Percentiles rank a stretch among this genome's conserved stretches.
phyloP scores from a whole-genome alignment of 495 filamentous ascomycete species.

The Penicillium crystallinum region DNA sequence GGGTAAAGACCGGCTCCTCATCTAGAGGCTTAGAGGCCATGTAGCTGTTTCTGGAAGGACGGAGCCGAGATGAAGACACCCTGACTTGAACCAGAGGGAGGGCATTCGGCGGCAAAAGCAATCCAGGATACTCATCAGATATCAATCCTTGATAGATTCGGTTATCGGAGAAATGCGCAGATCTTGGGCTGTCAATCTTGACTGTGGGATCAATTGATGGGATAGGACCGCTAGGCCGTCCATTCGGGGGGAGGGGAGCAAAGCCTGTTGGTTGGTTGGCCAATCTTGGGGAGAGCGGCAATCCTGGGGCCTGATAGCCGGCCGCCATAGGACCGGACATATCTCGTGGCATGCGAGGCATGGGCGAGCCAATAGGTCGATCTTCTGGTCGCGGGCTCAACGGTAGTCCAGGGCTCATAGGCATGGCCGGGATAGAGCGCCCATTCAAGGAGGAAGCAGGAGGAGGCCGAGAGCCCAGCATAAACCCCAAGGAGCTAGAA shows the following conservation, averaged over 20 bases:
- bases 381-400: slow-evolving; percentile 84
- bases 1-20: slow-evolving; percentile 89
- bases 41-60: slow-evolving; percentile 80
- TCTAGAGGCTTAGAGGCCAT: slow-evolving; percentile 61
- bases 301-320: slow-evolving; percentile 46
- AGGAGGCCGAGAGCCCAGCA: slow-evolving; percentile 30
- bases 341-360: slow-evolving; percentile 59
- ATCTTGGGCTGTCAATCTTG: slow-evolving; percentile 33
- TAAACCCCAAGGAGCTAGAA: slow-evolving; percentile 31
- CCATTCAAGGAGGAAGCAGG: slow-evolving; percentile 18
- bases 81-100: slow-evolving; percentile 77
- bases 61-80: slow-evolving; percentile 89
- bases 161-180: slow-evolving; percentile 15
- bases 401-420: slow-evolving; percentile 84
- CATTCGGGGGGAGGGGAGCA: slow-evolving; percentile 31
- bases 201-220: slow-evolving; percentile 41
- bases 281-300: slow-evolving; percentile 69
- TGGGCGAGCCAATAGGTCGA: slow-evolving; percentile 63
- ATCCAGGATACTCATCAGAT: slow-evolving; percentile 75
- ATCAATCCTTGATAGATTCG: slow-evolving; percentile 63
- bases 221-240: slow-evolving; percentile 16
- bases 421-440: slow-evolving; percentile 44
- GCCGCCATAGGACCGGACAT: slow-evolving; percentile 50
- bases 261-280: slow-evolving; percentile 62
- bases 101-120: slow-evolving; percentile 86